Conservation (phyloP, 1,139 yeast species). For the Protomyces arabidopsidicola region DNA sequence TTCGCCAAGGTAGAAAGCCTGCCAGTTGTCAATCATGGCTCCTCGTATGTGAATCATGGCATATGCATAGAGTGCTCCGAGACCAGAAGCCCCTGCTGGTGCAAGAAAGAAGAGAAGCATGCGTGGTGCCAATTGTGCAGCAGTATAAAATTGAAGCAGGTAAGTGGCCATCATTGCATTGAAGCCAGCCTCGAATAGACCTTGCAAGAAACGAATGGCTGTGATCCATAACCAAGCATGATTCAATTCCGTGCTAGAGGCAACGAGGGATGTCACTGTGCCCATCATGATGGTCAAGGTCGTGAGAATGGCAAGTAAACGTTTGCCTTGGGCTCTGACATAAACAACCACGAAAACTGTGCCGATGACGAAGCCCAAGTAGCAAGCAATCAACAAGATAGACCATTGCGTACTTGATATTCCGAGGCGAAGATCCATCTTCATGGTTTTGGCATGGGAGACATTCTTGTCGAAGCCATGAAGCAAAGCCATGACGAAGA, state of each 20-base stretch:
- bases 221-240: not conserved
- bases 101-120: not conserved
- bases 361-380: not conserved
- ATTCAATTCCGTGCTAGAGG: not conserved
- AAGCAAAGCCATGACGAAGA: not conserved
- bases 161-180: not conserved
- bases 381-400: not conserved
- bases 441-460: slow-evolving; percentile 7
- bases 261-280: not conserved
- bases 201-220: not conserved
- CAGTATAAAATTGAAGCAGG: not conserved
- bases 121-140: not conserved
- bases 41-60: not conserved
- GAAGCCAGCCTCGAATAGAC: not conserved
- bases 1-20: not conserved
- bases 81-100: not conserved
- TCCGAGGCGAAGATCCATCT: not conserved
- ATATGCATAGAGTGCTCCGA: not conserved
- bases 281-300: not conserved
- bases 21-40: not conserved
- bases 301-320: not conserved
- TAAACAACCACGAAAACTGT: not conserved
- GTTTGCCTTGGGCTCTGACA: not conserved
- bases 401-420: slow-evolving; percentile 1
- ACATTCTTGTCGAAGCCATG: slow-evolving; percentile 9